These are phyloP conservation scores for Dillenia suffruticosa DNA, from an alignment of 164 flowering plant genomes.

Conservation along the genomic window DNA sequence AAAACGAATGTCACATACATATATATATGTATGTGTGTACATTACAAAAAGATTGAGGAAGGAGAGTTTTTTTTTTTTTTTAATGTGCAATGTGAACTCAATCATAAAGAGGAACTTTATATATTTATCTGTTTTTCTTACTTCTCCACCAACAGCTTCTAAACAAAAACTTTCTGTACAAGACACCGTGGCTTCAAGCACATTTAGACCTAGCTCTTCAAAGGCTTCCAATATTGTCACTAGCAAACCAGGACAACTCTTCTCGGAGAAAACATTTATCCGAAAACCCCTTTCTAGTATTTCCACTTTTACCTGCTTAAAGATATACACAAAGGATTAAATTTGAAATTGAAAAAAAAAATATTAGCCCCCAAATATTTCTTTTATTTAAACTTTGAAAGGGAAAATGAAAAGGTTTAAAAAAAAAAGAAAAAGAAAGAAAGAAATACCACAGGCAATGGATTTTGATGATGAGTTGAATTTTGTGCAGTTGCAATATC, in stretches of 20 bases:
- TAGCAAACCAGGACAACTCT: constrained; percentile 51
- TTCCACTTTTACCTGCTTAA: constrained; percentile 48
- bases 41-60: no score
- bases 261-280: constrained; percentile 37
- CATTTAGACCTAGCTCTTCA: constrained; percentile 51
- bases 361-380: no score
- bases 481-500: constrained; percentile 37
- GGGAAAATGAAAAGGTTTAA: neutral
- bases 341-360: neutral
- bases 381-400: no score
- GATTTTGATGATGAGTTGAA: constrained; percentile 18
- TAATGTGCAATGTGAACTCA: no score
- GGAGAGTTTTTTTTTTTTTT: no score
- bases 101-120: no score
- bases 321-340: neutral
- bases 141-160: constrained; percentile 52
- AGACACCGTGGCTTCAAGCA: constrained; percentile 66
- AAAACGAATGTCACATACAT: no score
- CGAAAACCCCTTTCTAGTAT: constrained; percentile 53
- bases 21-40: no score
- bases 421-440: neutral
- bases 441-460: constrained; percentile 32
- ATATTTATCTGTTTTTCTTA: constrained; percentile 10
- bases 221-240: constrained; percentile 48
- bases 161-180: constrained; percentile 44